Base-by-base conservation (phyloP, 148 eudicot species). In the Chenopodium formosanum region DNA sequence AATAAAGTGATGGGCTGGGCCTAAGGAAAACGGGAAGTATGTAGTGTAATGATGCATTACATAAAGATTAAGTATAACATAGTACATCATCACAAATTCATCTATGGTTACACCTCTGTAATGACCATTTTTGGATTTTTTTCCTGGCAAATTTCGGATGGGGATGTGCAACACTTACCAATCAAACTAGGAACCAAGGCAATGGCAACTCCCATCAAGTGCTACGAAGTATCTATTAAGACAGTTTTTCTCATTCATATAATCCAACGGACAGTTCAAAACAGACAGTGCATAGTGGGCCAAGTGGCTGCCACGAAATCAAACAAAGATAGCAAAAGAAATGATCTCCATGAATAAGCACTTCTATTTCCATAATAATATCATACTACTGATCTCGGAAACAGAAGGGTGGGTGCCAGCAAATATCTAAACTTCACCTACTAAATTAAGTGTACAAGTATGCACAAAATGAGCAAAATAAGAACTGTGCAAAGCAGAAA, bases 391-490 rank as follows among this genome's bases (percentile, higher is more conserved):
- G 16, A 32, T 22, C 20, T 75, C 53, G 17, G 14, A 80, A 67
- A 47, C 52, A 4, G 31, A 31, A 48, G 62, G 25, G 62, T 56
- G 20, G 69, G 14, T 23, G 44, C 5, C n/a, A 23, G 50, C 7
- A 20, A 69, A 34, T 56, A 52, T 34, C 29, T 50, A 53, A 52
- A 53, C 62, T 70, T 65, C 37, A 27, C 12, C 52, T 31, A 65
- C 73, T 47, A 63, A n/a, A 34, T 27, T 37, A 67, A 67, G 78
- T 58, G 53, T 80, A 68, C 83, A 70, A 74, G 83, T 70, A 80
- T 84, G 83, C 86, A 84, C 82, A 74, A 58, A 74, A 79, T 7
- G 70, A 80, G 62, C 14, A 56, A 75, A 32, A 75, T 22, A 74
- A 40, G 23, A 66, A 69, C 80, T 68, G 73, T 76, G 84, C 80